phyloP scores from a whole-genome alignment of 495 filamentous ascomycete species.

The Penicillium cinerascens region DNA sequence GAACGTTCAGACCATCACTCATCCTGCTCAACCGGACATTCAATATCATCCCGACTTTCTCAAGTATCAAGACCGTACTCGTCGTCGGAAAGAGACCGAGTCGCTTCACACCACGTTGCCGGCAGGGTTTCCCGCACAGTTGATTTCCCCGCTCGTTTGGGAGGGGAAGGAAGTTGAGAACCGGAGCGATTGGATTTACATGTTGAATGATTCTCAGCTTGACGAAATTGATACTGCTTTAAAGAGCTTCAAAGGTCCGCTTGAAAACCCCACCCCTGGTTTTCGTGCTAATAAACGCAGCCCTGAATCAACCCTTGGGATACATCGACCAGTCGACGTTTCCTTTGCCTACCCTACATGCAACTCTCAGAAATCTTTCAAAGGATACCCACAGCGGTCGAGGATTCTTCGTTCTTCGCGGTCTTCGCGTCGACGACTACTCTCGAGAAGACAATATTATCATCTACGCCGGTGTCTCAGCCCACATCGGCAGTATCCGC shows the following conservation, averaged over 20 bases:
- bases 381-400: constrained; percentile 53
- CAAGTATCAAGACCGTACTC: constrained; percentile 51
- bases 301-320: constrained; percentile 42
- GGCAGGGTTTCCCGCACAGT: constrained; percentile 45
- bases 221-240: constrained; percentile 55
- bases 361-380: constrained; percentile 46
- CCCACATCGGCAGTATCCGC: constrained; percentile 53
- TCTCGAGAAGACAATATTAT: constrained; percentile 57
- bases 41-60: constrained; percentile 53
- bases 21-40: constrained; percentile 49
- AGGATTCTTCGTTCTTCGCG: constrained; percentile 62
- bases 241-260: constrained; percentile 50
- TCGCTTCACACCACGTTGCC: constrained; percentile 43
- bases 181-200: constrained; percentile 49
- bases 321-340: constrained; percentile 52
- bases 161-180: constrained; percentile 50
- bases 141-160: constrained; percentile 55
- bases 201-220: constrained; percentile 44
- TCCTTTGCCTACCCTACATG: constrained; percentile 50
- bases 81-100: constrained; percentile 44
- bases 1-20: constrained; percentile 23
- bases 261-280: background rate
- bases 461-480: constrained; percentile 60
- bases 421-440: constrained; percentile 50
- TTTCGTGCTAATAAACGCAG: constrained; percentile 18